Percentiles rank a stretch among this genome's conserved stretches.
Evolutionary conservation across 805 yeast species (phyloP).

Genomic region (Cyberlindnera misumaiensis): DNA sequence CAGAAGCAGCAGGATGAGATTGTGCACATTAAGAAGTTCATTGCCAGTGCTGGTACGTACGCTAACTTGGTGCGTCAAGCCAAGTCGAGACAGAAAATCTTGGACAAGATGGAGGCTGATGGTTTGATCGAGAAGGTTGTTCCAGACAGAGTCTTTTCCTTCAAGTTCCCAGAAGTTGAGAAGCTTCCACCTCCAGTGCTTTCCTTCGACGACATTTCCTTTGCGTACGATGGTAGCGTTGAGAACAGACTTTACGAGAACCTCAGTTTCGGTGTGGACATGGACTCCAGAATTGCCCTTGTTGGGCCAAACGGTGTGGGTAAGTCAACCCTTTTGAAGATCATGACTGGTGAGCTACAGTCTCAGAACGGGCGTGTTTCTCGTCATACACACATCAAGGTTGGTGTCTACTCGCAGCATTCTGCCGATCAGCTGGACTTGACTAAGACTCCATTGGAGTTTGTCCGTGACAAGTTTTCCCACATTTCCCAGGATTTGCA

Average conservation of each 20-base stretch:
- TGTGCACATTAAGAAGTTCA: slow-evolving; percentile 94
- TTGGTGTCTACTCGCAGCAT: slow-evolving; percentile 98
- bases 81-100: slow-evolving; percentile 96
- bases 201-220: slow-evolving; percentile 91
- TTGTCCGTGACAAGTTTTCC: slow-evolving; percentile 91
- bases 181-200: slow-evolving; percentile 98
- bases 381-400: slow-evolving; percentile 93
- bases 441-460: slow-evolving; percentile 91
- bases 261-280: slow-evolving; percentile 96
- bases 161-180: slow-evolving; percentile 91
- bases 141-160: slow-evolving; percentile 87
- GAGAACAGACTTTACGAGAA: slow-evolving; percentile 87
- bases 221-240: slow-evolving; percentile 75
- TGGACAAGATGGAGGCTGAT: slow-evolving; percentile 99
- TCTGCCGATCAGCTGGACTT: slow-evolving; percentile 97
- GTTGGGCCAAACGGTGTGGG: slow-evolving; percentile 99
- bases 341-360: slow-evolving; percentile 90
- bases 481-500: slow-evolving; percentile 94
- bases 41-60: slow-evolving; percentile 99
- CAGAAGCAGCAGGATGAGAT: slow-evolving; percentile 98
- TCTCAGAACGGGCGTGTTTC: slow-evolving; percentile 95
- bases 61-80: slow-evolving; percentile 98
- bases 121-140: slow-evolving; percentile 91
- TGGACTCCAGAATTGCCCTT: slow-evolving; percentile 97
- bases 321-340: slow-evolving; percentile 89